phyloP scores from a whole-genome alignment of 202 grass and related monocot genomes.

The Dendrocalamus latiflorus region DNA sequence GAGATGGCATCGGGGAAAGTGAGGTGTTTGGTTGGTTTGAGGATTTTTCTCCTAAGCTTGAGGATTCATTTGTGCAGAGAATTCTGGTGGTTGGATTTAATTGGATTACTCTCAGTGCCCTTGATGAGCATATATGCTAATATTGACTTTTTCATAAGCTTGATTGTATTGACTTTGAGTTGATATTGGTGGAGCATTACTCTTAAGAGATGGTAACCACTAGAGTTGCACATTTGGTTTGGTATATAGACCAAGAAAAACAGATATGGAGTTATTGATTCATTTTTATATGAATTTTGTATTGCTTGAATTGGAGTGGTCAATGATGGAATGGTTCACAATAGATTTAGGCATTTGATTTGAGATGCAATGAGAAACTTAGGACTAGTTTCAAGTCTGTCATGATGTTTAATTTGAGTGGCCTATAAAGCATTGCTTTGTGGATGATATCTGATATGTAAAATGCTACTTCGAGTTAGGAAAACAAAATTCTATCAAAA shows the following conservation, averaged over 20 bases:
- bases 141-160: slow-evolving; percentile 14
- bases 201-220: not conserved
- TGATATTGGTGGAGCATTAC: slow-evolving; percentile 24
- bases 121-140: slow-evolving; percentile 4
- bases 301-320: not conserved
- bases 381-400: not conserved
- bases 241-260: not conserved
- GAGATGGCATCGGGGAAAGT: not conserved
- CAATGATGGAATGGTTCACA: not conserved
- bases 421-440: not conserved
- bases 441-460: not conserved
- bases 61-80: not conserved
- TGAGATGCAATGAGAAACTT: slow-evolving; percentile 1
- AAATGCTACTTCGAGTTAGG: not conserved
- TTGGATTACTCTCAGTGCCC: not conserved
- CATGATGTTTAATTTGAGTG: not conserved
- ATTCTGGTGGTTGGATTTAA: slow-evolving; percentile 11
- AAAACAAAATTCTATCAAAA: not conserved
- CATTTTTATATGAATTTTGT: not conserved
- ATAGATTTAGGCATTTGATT: not conserved
- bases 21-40: not conserved
- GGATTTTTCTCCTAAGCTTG: not conserved
- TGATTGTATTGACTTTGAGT: slow-evolving; percentile 18
- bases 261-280: not conserved
- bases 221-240: not conserved